Evolutionary conservation across 768 basidiomycete genomes (phyloP), one percentile per base, ranked within the genome.

Genomic region (Hypsizygus marmoreus): DNA sequence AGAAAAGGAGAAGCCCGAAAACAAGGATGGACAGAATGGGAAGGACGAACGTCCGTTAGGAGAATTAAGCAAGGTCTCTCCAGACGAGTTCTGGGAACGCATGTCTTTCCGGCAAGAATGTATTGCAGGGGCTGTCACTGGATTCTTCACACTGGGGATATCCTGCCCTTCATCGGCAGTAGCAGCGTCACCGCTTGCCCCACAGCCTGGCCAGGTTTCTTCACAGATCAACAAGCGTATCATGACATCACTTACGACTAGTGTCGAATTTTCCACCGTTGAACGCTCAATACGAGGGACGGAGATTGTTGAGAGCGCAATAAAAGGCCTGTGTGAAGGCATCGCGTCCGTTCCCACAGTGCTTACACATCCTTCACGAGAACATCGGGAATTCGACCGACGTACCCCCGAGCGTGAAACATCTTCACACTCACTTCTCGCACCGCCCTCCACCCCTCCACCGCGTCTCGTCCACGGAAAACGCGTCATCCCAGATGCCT

Each of bases 71-170:
- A 77, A 71, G 50, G 85, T 91, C 38, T 67, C 70, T 0, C 57
- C 79, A 29, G 86, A 86, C 30, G 95, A 97, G 60, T 99, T 95
- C 66, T 99, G 95, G 95, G 94, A 97, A 66, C 80, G 93, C 12
- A 94, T 99, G 88, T 91, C 86, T 30, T 95, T 90, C 66, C 79
- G 97, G 20, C 95, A 97, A 61, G 97, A 99, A 66, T 97, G 95
- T 60, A 78, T 88, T 34, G 79, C 85, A 26, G 94, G 95, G 2
- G 88, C 90, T 2, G 80, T 95, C 12, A 97, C 94, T 2, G 95
- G 90, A 0, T 99, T 99, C 71, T 97, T 97, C 62, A 79, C 81
- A n/a, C 55, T 88, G 53, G 73, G 79, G 23, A 68, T 75, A 53
- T 71, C 74, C 37, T 53, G 61, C 22, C 56, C 68, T 23, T 53